phyloP scores from a whole-genome alignment of 1,284 basidiomycete genomes.

The Ustilago crameri region DNA sequence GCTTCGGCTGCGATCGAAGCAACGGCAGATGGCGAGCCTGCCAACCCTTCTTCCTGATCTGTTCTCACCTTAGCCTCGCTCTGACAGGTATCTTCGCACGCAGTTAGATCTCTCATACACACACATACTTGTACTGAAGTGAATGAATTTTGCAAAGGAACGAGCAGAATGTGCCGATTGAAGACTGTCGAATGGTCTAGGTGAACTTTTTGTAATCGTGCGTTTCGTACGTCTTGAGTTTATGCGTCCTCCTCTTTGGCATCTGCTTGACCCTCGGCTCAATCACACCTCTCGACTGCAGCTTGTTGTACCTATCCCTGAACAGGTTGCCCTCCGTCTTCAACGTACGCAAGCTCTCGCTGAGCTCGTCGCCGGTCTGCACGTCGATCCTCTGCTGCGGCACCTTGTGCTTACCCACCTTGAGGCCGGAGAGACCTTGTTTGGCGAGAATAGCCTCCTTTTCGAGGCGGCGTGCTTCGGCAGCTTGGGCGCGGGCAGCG shows the following conservation, averaged over 20 bases:
- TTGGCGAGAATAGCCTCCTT: conserved; percentile 33
- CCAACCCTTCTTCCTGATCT: too few relatives aligned
- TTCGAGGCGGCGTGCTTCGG: conserved; percentile 25
- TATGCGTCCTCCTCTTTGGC: conserved; percentile 21
- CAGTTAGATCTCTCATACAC: too few relatives aligned
- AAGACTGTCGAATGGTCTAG: too few relatives aligned
- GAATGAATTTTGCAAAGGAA: too few relatives aligned
- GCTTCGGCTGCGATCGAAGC: too few relatives aligned
- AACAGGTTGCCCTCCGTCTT: conserved; percentile 95
- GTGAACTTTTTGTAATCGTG: conserved; percentile 54
- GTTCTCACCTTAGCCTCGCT: too few relatives aligned
- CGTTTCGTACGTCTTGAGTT: conserved; percentile 42
- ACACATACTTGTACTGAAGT: too few relatives aligned
- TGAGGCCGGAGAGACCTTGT: conserved; percentile 51
- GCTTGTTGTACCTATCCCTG: conserved; percentile 83
- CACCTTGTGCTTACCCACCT: conserved; percentile 52
- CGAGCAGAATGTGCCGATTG: too few relatives aligned
- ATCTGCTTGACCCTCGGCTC: conserved; percentile 74
- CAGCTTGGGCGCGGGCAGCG: conserved; percentile 31
- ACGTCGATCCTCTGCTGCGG: conserved; percentile 72
- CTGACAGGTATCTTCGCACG: too few relatives aligned
- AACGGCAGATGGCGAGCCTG: too few relatives aligned
- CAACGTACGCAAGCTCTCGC: conserved; percentile 83
- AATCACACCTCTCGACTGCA: conserved; percentile 81
- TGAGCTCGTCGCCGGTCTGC: conserved; percentile 90